Conservation (phyloP, 305 asterid species). For the Fraxinus platypoda region DNA sequence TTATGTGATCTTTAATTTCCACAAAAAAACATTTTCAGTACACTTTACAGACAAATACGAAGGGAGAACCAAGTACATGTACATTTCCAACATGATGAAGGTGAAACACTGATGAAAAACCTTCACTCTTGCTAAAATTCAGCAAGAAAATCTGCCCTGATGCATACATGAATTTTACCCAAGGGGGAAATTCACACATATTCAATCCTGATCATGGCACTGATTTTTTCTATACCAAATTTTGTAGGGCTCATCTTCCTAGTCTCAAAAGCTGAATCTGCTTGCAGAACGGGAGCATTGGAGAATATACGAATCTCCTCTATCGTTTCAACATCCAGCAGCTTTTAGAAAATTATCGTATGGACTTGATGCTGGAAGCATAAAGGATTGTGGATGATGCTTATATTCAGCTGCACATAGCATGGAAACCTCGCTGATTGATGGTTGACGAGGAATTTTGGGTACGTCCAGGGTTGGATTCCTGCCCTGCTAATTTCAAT, state of each 20-base stretch:
- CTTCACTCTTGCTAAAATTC: background rate
- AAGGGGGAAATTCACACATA: background rate
- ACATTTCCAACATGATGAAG: background rate
- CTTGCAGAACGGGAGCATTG: background rate
- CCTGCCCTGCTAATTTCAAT: constrained; percentile 41
- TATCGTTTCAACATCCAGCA: constrained; percentile 52
- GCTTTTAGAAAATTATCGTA: constrained; percentile 92
- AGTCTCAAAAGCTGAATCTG: constrained; percentile 17
- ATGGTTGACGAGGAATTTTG: constrained; percentile 31
- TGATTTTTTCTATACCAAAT: background rate
- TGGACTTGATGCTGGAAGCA: constrained; percentile 82
- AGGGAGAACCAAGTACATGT: background rate
- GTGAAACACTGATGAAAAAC: background rate
- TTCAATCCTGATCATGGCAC: background rate
- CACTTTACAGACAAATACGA: background rate
- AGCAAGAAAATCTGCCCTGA: background rate
- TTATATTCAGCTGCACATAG: constrained; percentile 51
- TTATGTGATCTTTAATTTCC: background rate
- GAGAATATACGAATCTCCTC: background rate
- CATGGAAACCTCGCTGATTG: constrained; percentile 26
- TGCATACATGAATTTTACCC: background rate
- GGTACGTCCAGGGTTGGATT: constrained; percentile 41
- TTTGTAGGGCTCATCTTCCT: background rate
- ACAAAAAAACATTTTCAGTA: background rate
- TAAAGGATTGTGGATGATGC: constrained; percentile 51